Percentiles rank a stretch among this genome's conserved stretches.
Evolutionary conservation across 345 rosid species (phyloP).

Genomic region (Acer campestre): DNA sequence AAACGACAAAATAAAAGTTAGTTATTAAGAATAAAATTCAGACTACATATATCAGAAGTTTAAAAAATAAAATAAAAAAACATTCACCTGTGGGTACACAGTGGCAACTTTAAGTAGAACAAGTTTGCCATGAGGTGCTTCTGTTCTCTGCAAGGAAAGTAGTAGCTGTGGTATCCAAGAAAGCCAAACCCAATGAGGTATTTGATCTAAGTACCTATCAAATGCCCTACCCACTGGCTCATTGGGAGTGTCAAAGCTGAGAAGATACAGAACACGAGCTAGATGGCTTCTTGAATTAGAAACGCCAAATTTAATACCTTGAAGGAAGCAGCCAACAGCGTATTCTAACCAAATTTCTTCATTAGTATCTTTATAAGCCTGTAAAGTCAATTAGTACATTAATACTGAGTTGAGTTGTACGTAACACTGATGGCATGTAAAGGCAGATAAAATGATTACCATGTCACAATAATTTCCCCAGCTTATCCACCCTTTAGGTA

Average conservation of each 20-base stretch:
- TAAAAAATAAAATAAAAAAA: not conserved
- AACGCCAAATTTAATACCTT: slow-evolving; percentile 93
- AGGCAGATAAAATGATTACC: slow-evolving; percentile 51
- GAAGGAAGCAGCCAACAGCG: slow-evolving; percentile 98
- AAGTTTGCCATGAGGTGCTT: slow-evolving; percentile 97
- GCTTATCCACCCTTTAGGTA: slow-evolving; percentile 99
- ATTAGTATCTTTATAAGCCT: slow-evolving; percentile 84
- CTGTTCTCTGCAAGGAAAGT: slow-evolving; percentile 96
- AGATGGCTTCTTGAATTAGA: slow-evolving; percentile 95
- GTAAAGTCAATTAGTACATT: slow-evolving; percentile 31
- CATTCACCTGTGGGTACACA: slow-evolving; percentile 83
- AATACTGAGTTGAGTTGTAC: not conserved
- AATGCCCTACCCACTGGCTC: slow-evolving; percentile 96
- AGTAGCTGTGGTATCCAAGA: slow-evolving; percentile 96
- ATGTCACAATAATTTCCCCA: slow-evolving; percentile 98
- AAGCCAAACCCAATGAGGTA: slow-evolving; percentile 99
- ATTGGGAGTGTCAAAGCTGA: slow-evolving; percentile 90
- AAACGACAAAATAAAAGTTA: slow-evolving; percentile 20
- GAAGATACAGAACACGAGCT: slow-evolving; percentile 94
- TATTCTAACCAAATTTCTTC: slow-evolving; percentile 98
- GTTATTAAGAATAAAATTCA: not conserved
- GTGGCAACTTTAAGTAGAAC: slow-evolving; percentile 89
- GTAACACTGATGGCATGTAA: slow-evolving; percentile 8
- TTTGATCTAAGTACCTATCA: slow-evolving; percentile 91
- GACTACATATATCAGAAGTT: not conserved